These are phyloP conservation scores for Lactarius vividus DNA, from an alignment of 768 basidiomycete species.

Conservation along the genomic window DNA sequence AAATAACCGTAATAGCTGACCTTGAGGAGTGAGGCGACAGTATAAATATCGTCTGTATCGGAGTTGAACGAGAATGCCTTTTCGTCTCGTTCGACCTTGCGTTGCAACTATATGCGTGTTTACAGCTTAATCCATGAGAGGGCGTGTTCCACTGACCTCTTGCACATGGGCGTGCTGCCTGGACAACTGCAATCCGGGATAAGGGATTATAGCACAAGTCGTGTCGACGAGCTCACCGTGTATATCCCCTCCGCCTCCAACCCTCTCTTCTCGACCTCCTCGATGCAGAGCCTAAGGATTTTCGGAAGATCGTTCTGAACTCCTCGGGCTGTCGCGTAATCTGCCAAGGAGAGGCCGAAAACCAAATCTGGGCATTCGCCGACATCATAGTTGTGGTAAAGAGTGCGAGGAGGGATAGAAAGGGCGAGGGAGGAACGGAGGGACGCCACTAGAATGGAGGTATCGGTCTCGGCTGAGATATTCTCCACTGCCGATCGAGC, in stretches of 20 bases:
- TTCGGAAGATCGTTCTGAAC: conserved; percentile 75
- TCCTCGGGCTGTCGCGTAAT: conserved; percentile 81
- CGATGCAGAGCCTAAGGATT: conserved; percentile 75
- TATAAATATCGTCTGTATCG: conserved; percentile 72
- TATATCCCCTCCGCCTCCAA: conserved; percentile 80
- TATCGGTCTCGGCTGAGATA: conserved; percentile 71
- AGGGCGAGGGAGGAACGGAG: conserved; percentile 62
- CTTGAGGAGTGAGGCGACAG: conserved; percentile 83
- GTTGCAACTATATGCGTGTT: conserved; percentile 57
- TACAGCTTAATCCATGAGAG: conserved; percentile 1
- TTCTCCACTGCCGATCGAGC: conserved; percentile 57
- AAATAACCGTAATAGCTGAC: conserved; percentile 38
- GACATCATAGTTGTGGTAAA: conserved; percentile 75
- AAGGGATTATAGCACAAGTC: background rate
- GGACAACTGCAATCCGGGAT: conserved; percentile 53
- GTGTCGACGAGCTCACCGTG: conserved; percentile 44
- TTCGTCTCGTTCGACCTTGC: conserved; percentile 85
- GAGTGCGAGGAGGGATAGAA: conserved; percentile 66
- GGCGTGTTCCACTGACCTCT: conserved; percentile 46
- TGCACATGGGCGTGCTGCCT: conserved; percentile 84
- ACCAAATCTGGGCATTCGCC: conserved; percentile 86
- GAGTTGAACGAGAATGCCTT: conserved; percentile 66
- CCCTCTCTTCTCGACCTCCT: conserved; percentile 79
- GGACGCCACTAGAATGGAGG: conserved; percentile 49
- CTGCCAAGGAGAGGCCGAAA: conserved; percentile 83